A percentile compares a stretch with the other conserved stretches of the same genome.
These are phyloP conservation scores for Omphalotus guepiniiformis DNA, from an alignment of 768 basidiomycete genomes.

Conservation along the genomic window DNA sequence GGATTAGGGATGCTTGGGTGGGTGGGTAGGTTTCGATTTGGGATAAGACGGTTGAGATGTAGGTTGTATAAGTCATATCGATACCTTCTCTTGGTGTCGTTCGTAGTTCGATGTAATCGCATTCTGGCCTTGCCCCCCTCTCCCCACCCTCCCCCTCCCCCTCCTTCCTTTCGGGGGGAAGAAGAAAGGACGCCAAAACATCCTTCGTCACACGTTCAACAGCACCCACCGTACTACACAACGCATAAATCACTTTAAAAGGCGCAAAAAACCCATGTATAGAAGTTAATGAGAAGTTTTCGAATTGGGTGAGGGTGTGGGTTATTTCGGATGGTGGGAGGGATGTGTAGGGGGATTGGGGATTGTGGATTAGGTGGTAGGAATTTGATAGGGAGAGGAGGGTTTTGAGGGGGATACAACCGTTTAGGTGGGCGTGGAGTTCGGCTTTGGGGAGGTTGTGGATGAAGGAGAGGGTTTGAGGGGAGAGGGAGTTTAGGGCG, in stretches of 20 bases:
- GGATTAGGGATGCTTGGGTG: constrained; percentile 54
- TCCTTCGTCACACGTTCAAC: constrained; percentile 54
- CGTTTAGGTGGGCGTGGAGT: constrained; percentile 82
- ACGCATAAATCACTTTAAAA: constrained; percentile 75
- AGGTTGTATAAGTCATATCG: constrained; percentile 54
- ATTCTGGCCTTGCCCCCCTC: constrained; percentile 38
- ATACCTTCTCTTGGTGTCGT: constrained; percentile 63
- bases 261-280: constrained; percentile 71
- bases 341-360: constrained; percentile 10
- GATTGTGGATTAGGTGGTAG: constrained; percentile 13
- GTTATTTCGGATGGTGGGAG: constrained; percentile 17
- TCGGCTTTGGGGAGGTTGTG: constrained; percentile 73
- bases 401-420: constrained; percentile 67
- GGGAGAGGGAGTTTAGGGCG: constrained; percentile 52
- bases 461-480: constrained; percentile 55
- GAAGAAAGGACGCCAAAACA: constrained; percentile 66
- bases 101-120: constrained; percentile 78
- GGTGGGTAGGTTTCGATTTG: constrained; percentile 56
- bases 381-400: constrained; percentile 60
- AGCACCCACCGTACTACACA: constrained; percentile 58
- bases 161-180: no score
- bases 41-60: constrained; percentile 61
- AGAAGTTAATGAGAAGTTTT: constrained; percentile 41
- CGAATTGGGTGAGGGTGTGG: constrained; percentile 33
- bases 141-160: constrained; percentile 26